Base-by-base conservation (phyloP, 148 eudicot genomes). In the Fagopyrum homotropicum region DNA sequence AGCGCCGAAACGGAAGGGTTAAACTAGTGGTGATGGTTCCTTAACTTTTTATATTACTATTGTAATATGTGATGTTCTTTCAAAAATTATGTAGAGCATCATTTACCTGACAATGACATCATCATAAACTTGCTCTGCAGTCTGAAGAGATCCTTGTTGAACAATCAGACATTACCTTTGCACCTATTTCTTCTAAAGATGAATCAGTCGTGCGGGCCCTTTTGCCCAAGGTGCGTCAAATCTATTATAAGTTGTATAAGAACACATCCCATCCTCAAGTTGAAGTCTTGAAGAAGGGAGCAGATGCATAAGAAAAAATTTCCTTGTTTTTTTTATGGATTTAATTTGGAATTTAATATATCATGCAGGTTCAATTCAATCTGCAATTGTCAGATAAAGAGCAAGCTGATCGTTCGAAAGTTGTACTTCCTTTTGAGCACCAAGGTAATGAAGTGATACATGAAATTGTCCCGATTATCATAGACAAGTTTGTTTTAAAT, bases 1-100 rank as follows among this genome's bases (percentile, higher is more conserved):
- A 95, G 85, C 89, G 99, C 73, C 85, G 99, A 81, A 92, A 95
- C 83, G 99, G 98, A 77, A 90, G 98, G 79, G 94, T 90, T 79
- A 88, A 91, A 86, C 76, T 89, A 64, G 86, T 95, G 99, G 98
- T 93, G 84, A 43, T 56, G 19, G 56, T 45, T 30, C 54, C 46
- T 22, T 66, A 63, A 19, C 16, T 55, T 43, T 26, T 61, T 7
- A 4, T 26, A 30, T 64, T 73, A 7, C 49, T 49, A 16, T 19
- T 22, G 11, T 61, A 4, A 8, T 48, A 14, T 60, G 56, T 49
- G 71, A 40, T 12, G 19, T 66, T 8, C 52, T 49, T 46, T 75
- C 22, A 22, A 47, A 22, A 26, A 48, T 75, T 35, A 29, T 47
- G 43, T 44, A 22, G 40, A 35, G 48, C 66, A 29, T n/a, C 44